Evolutionary conservation across 352 stramenopile genomes (phyloP), one percentile per base, ranked within the genome.

Genomic region (Globisporangium okanoganense): DNA sequence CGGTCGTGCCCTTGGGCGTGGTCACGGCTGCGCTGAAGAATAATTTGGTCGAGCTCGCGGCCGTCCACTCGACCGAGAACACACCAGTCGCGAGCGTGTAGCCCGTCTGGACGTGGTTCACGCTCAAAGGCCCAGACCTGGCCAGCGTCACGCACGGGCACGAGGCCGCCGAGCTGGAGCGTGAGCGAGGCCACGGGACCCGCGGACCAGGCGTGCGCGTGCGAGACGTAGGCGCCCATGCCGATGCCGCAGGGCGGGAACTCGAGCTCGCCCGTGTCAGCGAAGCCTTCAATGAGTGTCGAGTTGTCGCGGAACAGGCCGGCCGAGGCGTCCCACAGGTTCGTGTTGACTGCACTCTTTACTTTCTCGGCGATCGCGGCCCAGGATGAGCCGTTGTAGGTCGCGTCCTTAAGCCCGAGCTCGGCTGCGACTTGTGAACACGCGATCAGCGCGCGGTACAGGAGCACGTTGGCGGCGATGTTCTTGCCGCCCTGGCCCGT

Each of bases 401-500:
- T 33, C 24, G 45, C 45, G 3, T 24, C 45, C 20, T 52, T 0
- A 13, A 52, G 45, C 6, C 45, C 5, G 1, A 52, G 45, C 6
- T 36, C 18, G 5, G 25, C 45, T 35, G 45, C 45, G 2, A 52
- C 14, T 10, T 52, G 22, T 2, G 24, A 35, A 36, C 67, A 68
- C 20, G 36, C 51, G 5, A 48, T 44, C 13, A 79, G 33, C 3
- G 69, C 64, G 7, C 70, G 66, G 20, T 75, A 79, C 27, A 79
- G 47, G 2, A 79, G 56, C 2, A 56, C 69, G 33, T 75, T 79
- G 20, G 66, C 63, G 1, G 67, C 72, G 22, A 75, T 77, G 29
- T 72, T 75, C 58, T 79, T 79, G 59, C 62, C 72, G 13, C 62
- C 61, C n/a, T 77, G 69, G 7, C 66, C 72, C 2, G 70, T 61